phyloP scores from a whole-genome alignment of 495 filamentous ascomycete genomes.

The Daldinia bambusicola region DNA sequence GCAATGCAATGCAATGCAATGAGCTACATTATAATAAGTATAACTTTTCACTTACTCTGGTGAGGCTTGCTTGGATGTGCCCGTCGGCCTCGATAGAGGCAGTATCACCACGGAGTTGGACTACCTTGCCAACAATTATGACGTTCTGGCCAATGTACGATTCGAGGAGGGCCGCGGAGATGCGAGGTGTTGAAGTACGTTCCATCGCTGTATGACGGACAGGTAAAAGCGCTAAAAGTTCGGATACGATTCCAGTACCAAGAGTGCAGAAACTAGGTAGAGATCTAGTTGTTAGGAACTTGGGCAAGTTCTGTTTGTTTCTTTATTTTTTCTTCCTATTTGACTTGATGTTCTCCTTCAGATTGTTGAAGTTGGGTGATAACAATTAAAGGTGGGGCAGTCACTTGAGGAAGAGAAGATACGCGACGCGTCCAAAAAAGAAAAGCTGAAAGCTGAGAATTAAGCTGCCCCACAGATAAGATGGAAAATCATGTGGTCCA shows the following conservation, averaged over 20 bases:
- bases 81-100: constrained; percentile 82
- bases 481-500: background rate
- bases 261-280: background rate
- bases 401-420: background rate
- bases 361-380: constrained; percentile 9
- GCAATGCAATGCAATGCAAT: background rate
- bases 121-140: constrained; percentile 86
- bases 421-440: constrained; percentile 3
- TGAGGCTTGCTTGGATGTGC: constrained; percentile 75
- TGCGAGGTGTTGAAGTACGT: constrained; percentile 71
- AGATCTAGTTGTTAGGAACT: too few species aligned
- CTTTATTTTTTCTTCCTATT: too few species aligned
- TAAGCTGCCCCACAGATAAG: background rate
- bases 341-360: too few species aligned
- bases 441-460: constrained; percentile 1
- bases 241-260: background rate
- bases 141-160: constrained; percentile 77
- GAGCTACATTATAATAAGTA: background rate
- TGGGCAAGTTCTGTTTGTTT: too few species aligned
- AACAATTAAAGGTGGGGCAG: background rate
- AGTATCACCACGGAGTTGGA: constrained; percentile 79
- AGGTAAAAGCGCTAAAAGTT: background rate
- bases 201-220: constrained; percentile 49
- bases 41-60: constrained; percentile 63
- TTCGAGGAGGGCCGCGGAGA: constrained; percentile 73